Evolutionary conservation across 805 yeast genomes (phyloP).

Genomic region (Alloascoidea hylecoeti): DNA sequence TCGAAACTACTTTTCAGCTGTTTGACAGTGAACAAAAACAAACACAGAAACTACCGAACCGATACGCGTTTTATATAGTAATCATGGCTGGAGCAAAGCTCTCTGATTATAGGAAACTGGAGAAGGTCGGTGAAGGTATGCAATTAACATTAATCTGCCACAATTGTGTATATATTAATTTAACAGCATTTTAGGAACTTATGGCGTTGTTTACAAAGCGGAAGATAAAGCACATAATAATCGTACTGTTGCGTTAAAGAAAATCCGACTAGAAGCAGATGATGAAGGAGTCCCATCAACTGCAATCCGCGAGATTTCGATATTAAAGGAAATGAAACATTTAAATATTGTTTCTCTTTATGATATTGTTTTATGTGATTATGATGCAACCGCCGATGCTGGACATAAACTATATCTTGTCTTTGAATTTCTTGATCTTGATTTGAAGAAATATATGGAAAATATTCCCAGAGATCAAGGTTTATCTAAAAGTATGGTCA

Average conservation of each 20-base stretch:
- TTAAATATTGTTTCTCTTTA: conserved; percentile 67
- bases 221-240: conserved; percentile 78
- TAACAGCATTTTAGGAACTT: conserved; percentile 54
- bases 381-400: not conserved
- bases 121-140: conserved; percentile 91
- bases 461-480: conserved; percentile 84
- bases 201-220: conserved; percentile 97
- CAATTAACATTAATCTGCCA: conserved; percentile 5
- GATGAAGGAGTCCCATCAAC: conserved; percentile 98
- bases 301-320: conserved; percentile 91
- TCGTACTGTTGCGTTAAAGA: conserved; percentile 87
- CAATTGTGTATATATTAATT: too few species aligned
- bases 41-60: too few species aligned
- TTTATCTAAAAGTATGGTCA: conserved; percentile 79
- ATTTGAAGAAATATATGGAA: conserved; percentile 94
- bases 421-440: conserved; percentile 87
- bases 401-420: conserved; percentile 82
- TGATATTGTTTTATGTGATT: not conserved
- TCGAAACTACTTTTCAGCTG: too few species aligned
- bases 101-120: conserved; percentile 84
- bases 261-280: conserved; percentile 89
- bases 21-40: too few species aligned
- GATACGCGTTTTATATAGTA: too few species aligned
- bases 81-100: conserved; percentile 19
- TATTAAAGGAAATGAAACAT: conserved; percentile 85